phyloP scores from a whole-genome alignment of 306 rosid species.

The Notholithocarpus densiflorus region DNA sequence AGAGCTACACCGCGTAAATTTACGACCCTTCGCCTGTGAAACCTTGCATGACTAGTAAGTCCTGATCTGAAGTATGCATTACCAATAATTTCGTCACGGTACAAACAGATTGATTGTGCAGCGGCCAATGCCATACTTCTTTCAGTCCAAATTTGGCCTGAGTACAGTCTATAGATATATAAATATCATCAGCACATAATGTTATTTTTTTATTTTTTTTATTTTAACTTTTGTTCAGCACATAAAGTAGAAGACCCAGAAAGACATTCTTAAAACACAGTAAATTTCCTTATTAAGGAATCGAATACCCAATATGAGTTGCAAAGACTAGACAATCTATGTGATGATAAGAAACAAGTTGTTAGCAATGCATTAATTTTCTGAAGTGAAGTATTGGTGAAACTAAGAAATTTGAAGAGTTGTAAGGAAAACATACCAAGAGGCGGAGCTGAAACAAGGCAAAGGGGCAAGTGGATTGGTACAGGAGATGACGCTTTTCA shows the following conservation, averaged over 20 bases:
- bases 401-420: background rate
- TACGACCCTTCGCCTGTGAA: conserved; percentile 38
- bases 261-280: background rate
- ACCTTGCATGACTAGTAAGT: conserved; percentile 22
- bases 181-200: background rate
- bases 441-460: background rate
- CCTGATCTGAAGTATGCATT: conserved; percentile 32
- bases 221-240: background rate
- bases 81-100: conserved; percentile 23
- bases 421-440: background rate
- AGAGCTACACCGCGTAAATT: conserved; percentile 26
- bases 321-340: background rate
- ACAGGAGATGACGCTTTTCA: background rate
- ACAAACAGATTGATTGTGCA: conserved; percentile 40
- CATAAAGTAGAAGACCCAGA: background rate
- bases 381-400: background rate
- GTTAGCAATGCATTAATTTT: background rate
- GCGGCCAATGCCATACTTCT: conserved; percentile 25
- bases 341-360: background rate
- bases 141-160: conserved; percentile 27
- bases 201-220: background rate
- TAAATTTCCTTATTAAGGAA: background rate
- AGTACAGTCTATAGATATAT: conserved; percentile 4
- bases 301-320: background rate
- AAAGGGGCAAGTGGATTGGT: background rate